Evolutionary conservation across 2,329 filamentous ascomycete species (phyloP), one percentile per base, ranked within the genome.

Genomic region (Aureobasidium namibiae): DNA sequence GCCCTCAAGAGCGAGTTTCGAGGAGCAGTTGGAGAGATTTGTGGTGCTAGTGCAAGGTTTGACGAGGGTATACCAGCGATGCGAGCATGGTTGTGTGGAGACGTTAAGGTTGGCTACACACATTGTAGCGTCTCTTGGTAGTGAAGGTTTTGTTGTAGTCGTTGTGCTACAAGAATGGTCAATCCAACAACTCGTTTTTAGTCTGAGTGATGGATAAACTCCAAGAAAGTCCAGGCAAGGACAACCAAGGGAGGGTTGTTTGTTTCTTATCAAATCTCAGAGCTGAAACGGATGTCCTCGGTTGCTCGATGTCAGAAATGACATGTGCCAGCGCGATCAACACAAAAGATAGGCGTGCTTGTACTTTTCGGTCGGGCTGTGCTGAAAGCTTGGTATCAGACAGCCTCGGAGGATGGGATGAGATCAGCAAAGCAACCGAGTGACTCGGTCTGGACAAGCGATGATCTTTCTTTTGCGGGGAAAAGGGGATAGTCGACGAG

Each of bases 31-130:
- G 65, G 73, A 66, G 56, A 80, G 74, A 64, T 79, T 75, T 65
- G 69, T 72, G 49, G 69, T 69, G 2, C 74, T 70, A 29, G 67
- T 67, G 69, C 77, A 80, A 45, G 75, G 67, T 38, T 72, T 70
- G 34, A 74, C 68, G 29, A 80, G 73, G 61, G 76, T 73, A 68
- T 78, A 79, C 77, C 77, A 80, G 61, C 77, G 74, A 63, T 80
- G 77, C 58, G 71, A 68, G 72, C 77, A 80, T 44, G 73, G 67
- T 56, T 75, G 71, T 8, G 73, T 71, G 53, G 75, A 75, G 60
- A 78, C 74, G 68, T 78, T 78, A 45, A 80, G 72, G 63, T 78
- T 75, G 62, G 76, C 76, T 67, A 79, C 68, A 63, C 77, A 80
- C 77, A 80, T 80, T 64, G 45, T 71, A 44, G 18, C 29, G n/a